A percentile compares a stretch with the other conserved stretches of the same genome.
These are phyloP conservation scores for Cetradonia linearis DNA, from an alignment of 495 filamentous ascomycete genomes.

Conservation along the genomic window DNA sequence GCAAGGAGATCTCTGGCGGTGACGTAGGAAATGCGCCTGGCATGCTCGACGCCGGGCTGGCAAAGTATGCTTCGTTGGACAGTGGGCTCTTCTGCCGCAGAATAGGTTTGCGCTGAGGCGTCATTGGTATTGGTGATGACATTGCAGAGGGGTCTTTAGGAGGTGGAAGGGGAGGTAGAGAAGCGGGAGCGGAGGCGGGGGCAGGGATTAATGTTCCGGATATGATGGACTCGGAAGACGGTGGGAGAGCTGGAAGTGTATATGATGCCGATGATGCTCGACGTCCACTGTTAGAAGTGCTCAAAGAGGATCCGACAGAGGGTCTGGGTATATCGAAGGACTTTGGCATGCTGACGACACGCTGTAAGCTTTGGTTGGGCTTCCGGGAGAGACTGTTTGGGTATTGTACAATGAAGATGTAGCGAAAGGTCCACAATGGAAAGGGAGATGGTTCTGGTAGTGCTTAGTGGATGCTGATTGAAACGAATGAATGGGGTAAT, in stretches of 20 bases:
- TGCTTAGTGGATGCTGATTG: neutral
- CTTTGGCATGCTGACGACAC: neutral
- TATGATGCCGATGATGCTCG: slow-evolving; percentile 12
- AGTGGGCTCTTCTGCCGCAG: slow-evolving; percentile 22
- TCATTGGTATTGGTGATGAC: slow-evolving; percentile 6
- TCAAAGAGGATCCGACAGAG: slow-evolving; percentile 3
- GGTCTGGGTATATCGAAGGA: neutral
- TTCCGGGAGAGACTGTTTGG: neutral
- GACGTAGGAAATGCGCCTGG: slow-evolving; percentile 23
- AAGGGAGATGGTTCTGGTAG: neutral
- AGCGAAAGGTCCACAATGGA: neutral
- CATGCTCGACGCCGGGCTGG: slow-evolving; percentile 19
- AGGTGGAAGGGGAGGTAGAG: slow-evolving; percentile 15
- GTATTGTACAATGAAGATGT: slow-evolving; percentile 4
- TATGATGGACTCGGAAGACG: slow-evolving; percentile 11
- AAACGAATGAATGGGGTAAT: slow-evolving; percentile 4
- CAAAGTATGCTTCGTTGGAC: slow-evolving; percentile 19
- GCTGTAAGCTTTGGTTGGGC: neutral
- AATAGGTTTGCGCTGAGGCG: slow-evolving; percentile 18
- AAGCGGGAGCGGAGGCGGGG: slow-evolving; percentile 5
- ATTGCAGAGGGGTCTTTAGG: slow-evolving; percentile 10
- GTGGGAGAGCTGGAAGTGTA: slow-evolving; percentile 17
- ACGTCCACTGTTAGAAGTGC: slow-evolving; percentile 9
- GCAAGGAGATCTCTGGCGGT: slow-evolving; percentile 13
- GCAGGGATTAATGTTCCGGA: slow-evolving; percentile 16